Base-by-base conservation (phyloP, 257 asterid genomes). In the Solanum dulcamara region DNA sequence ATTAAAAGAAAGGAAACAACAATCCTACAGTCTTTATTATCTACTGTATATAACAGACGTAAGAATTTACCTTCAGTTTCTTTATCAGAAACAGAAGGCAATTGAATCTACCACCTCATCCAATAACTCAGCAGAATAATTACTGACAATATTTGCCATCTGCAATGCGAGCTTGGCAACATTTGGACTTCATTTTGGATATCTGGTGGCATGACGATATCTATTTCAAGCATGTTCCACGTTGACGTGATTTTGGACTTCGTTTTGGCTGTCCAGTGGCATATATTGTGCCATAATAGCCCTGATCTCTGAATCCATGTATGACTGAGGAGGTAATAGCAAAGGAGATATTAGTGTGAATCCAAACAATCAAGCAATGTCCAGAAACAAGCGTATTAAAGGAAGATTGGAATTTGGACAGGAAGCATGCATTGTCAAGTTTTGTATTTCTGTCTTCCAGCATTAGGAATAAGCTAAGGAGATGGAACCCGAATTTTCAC, bases 211-310 rank as follows among this genome's bases (percentile, higher is more conserved):
- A 84, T 50, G 86, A 0, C 4, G 14, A 48, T 30, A 66, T 67
- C 88, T 64, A 26, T 85, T 79, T 91, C 88, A 91, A 89, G 97
- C 96, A 87, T 59, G 96, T 57, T 89, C 93, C 0, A 88, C 96
- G 15, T 88, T 83, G 13, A 55, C 81, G 44, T 95, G 98, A 89
- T 87, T 91, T 84, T 86, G 95, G 24, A 94, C 94, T 82, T 93
- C 97, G 83, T 81, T 88, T 89, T 95, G 98, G 83, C 94, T 89
- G 93, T 94, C 97, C 55, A 95, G 92, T 44, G 98, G 98, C 98
- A 95, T 95, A 90, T 93, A 96, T 82, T 96, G 99, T 48, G 99
- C 94, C 99, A 96, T 94, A 83, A 96, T 94, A 48, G 99, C 98
- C 90, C 97, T 91, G 83, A 96, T 96, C 90, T 96, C 99, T 1